Conservation (phyloP, 2,329 filamentous ascomycete species). For the Pyrenochaeta sp. region DNA sequence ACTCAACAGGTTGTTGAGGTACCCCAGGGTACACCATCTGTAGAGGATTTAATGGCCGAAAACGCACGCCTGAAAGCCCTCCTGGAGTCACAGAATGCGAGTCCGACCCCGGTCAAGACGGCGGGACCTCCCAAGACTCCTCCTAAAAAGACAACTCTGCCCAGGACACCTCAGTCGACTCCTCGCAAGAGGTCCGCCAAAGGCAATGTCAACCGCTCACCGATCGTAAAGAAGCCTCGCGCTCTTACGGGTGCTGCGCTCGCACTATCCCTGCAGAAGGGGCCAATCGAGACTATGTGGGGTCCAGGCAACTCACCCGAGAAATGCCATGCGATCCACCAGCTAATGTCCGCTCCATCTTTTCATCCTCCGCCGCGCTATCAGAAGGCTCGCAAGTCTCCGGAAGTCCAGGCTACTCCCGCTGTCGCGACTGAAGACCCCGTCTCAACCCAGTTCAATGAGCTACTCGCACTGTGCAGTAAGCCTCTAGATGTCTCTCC, state of each 20-base stretch:
- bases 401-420: not conserved
- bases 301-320: conserved; percentile 1
- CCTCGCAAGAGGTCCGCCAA: conserved; percentile 4
- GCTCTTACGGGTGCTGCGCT: not conserved
- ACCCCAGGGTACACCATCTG: not conserved
- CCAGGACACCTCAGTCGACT: not conserved
- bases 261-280: not conserved
- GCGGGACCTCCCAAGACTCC: not conserved
- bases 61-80: conserved; percentile 10
- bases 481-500: not conserved
- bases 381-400: too few relatives aligned
- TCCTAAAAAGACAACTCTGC: not conserved
- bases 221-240: not conserved
- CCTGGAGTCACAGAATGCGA: not conserved
- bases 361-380: too few relatives aligned
- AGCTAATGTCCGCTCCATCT: not conserved
- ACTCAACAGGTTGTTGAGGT: not conserved
- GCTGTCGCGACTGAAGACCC: not conserved
- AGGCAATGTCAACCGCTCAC: not conserved
- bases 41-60: conserved; percentile 2
- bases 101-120: not conserved
- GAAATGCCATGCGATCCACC: not conserved
- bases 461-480: not conserved
- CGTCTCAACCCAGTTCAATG: not conserved
- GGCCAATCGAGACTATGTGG: conserved; percentile 17